These are phyloP conservation scores for Penicillium silybi DNA, from an alignment of 495 filamentous ascomycete genomes.

Conservation along the genomic window DNA sequence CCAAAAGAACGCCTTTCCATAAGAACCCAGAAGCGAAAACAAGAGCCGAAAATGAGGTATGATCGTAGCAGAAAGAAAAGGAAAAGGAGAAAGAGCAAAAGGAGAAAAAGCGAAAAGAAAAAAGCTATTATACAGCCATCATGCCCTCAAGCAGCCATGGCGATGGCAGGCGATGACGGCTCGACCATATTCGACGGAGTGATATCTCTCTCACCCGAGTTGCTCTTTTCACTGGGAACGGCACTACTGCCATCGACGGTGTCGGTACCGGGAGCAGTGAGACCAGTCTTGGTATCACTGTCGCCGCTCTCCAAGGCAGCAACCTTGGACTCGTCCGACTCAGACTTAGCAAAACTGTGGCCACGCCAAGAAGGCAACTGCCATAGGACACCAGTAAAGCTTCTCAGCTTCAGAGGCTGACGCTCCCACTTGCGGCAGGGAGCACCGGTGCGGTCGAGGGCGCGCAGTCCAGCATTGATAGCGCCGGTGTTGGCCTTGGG, in stretches of 20 bases:
- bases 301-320: slow-evolving; percentile 49
- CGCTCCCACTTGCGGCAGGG: slow-evolving; percentile 90
- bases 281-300: slow-evolving; percentile 68
- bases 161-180: slow-evolving; percentile 45
- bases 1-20: slow-evolving; percentile 4
- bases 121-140: slow-evolving; percentile 11
- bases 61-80: slow-evolving; percentile 7
- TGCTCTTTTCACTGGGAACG: slow-evolving; percentile 66
- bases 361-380: slow-evolving; percentile 79
- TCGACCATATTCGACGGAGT: slow-evolving; percentile 40
- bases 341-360: slow-evolving; percentile 49
- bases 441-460: slow-evolving; percentile 83
- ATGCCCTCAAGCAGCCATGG: slow-evolving; percentile 34
- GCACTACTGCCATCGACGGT: slow-evolving; percentile 33
- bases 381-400: slow-evolving; percentile 89
- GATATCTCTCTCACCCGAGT: slow-evolving; percentile 52
- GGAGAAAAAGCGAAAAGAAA: slow-evolving; percentile 15
- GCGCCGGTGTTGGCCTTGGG: slow-evolving; percentile 97
- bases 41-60: slow-evolving; percentile 3
- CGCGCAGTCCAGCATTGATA: slow-evolving; percentile 93
- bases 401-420: slow-evolving; percentile 78
- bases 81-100: slow-evolving; percentile 12
- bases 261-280: slow-evolving; percentile 61
- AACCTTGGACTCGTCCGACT: slow-evolving; percentile 37
- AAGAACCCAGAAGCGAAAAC: slow-evolving; percentile 6